These are phyloP conservation scores for Pseudonitzschia multiseries DNA, from an alignment of 108 stramenopile species.

Conservation along the genomic window DNA sequence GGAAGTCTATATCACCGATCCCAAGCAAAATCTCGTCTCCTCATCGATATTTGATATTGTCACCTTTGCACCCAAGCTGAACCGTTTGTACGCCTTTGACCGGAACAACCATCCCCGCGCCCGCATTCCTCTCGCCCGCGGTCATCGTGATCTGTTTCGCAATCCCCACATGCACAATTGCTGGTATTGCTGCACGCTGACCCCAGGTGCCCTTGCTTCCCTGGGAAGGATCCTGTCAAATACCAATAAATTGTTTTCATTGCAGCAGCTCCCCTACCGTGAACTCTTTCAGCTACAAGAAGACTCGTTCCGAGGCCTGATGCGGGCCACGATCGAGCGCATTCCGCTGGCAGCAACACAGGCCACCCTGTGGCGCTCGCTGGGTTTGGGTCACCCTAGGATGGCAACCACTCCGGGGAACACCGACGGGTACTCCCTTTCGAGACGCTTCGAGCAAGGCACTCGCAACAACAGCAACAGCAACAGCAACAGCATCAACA, in stretches of 20 bases:
- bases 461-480: too few relatives aligned
- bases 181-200: not conserved
- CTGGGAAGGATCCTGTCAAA: not conserved
- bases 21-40: not conserved
- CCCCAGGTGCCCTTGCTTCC: not conserved
- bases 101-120: not conserved
- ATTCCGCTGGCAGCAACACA: too few relatives aligned
- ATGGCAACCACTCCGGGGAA: too few relatives aligned
- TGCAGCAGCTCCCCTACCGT: not conserved
- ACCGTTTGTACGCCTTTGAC: not conserved
- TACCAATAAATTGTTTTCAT: not conserved
- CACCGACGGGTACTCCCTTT: too few relatives aligned
- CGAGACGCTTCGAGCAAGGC: too few relatives aligned
- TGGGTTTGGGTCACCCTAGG: too few relatives aligned
- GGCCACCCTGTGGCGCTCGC: too few relatives aligned
- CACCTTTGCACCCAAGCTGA: not conserved
- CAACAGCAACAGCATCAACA: too few relatives aligned
- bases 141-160: not conserved
- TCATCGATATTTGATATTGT: not conserved
- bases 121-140: not conserved
- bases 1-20: not conserved
- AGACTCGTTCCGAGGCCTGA: too few relatives aligned
- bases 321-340: too few relatives aligned
- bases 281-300: not conserved
- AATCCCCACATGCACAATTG: not conserved